Percentiles rank a stretch among this genome's conserved stretches.
phyloP scores from a whole-genome alignment of 2,329 filamentous ascomycete species.

The Stemphylium lycopersici region DNA sequence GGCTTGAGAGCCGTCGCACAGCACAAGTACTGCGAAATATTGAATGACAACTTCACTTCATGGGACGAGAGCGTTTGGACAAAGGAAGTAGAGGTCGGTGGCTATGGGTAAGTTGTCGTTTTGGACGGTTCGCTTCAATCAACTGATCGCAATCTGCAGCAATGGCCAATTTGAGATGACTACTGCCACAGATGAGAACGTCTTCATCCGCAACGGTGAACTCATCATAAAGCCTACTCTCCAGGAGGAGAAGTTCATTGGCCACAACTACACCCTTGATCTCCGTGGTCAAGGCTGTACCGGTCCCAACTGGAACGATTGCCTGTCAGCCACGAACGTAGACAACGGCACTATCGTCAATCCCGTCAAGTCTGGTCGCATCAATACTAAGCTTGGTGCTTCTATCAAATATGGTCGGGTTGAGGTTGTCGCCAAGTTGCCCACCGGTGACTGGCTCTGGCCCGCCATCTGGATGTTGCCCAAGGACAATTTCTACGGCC shows the following conservation, averaged over 20 bases:
- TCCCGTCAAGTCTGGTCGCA: conserved; percentile 76
- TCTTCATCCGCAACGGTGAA: conserved; percentile 71
- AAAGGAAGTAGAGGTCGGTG: conserved; percentile 75
- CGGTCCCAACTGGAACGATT: conserved; percentile 64
- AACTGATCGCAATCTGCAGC: conserved; percentile 53
- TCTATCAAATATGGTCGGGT: conserved; percentile 81
- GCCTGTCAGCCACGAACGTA: conserved; percentile 74
- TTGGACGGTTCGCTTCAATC: not conserved
- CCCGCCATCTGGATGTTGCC: conserved; percentile 93
- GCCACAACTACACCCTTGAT: conserved; percentile 71
- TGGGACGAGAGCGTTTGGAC: conserved; percentile 70
- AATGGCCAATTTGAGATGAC: conserved; percentile 84
- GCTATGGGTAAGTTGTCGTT: conserved; percentile 68
- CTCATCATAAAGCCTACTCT: conserved; percentile 80
- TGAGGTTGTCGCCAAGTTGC: conserved; percentile 78
- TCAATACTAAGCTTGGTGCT: conserved; percentile 74
- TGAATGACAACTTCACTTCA: conserved; percentile 69
- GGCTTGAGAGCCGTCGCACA: conserved; percentile 73
- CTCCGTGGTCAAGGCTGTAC: conserved; percentile 73
- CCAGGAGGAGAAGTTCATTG: conserved; percentile 70
- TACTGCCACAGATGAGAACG: conserved; percentile 73
- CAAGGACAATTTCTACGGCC: conserved; percentile 71
- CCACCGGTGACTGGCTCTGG: conserved; percentile 85
- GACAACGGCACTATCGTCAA: conserved; percentile 80
- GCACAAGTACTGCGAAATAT: conserved; percentile 73